These are phyloP conservation scores for Malus hybrid DNA, from an alignment of 331 rosid genomes.

Conservation along the genomic window DNA sequence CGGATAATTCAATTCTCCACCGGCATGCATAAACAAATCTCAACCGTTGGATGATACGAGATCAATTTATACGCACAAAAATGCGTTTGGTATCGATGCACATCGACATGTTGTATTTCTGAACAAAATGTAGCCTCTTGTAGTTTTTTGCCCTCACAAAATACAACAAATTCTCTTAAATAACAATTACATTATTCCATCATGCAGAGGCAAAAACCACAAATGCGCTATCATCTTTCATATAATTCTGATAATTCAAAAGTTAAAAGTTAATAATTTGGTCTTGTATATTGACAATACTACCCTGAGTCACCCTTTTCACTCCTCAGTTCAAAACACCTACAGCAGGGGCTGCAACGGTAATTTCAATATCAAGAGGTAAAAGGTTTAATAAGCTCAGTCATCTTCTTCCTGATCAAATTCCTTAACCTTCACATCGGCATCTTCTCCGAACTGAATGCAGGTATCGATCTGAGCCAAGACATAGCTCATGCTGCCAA, in stretches of 20 bases:
- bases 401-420: conserved; percentile 63
- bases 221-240: not conserved
- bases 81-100: no score
- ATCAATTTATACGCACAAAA: no score
- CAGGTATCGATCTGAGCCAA: conserved; percentile 61
- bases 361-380: not conserved
- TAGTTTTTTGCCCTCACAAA: no score
- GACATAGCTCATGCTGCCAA: conserved; percentile 53
- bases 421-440: conserved; percentile 71
- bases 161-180: no score
- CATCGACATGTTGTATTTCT: no score
- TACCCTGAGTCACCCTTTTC: not conserved
- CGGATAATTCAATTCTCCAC: no score
- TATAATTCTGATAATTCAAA: not conserved
- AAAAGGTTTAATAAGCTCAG: not conserved
- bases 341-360: no score
- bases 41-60: no score
- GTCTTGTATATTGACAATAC: not conserved
- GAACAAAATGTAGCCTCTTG: no score
- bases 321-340: not conserved
- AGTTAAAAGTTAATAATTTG: not conserved
- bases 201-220: no score
- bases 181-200: no score
- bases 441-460: conserved; percentile 79
- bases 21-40: no score